Percentiles rank a stretch among this genome's conserved stretches.
Conservation (phyloP, 2,329 filamentous ascomycete species). For the Penicillium sp. region DNA sequence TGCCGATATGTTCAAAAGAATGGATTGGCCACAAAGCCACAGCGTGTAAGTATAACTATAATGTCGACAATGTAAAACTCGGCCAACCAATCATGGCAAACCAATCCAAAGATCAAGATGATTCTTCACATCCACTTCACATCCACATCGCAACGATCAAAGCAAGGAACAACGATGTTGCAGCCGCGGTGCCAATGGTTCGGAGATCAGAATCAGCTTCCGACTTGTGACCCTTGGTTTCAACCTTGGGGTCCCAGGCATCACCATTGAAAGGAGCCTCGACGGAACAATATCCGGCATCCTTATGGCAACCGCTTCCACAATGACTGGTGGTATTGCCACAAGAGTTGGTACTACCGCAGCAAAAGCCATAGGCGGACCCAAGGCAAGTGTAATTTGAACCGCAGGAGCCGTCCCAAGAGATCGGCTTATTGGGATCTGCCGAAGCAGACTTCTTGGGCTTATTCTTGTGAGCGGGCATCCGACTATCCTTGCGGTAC, state of each 20-base stretch:
- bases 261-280: constrained; percentile 20
- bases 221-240: constrained; percentile 12
- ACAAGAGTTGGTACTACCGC: constrained; percentile 29
- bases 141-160: constrained; percentile 23
- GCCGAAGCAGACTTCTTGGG: constrained; percentile 11
- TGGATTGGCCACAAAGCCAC: constrained; percentile 7
- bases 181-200: constrained; percentile 20
- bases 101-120: neutral
- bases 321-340: constrained; percentile 34
- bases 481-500: constrained; percentile 41
- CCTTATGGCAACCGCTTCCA: constrained; percentile 31
- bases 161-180: constrained; percentile 21
- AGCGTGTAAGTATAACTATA: constrained; percentile 12
- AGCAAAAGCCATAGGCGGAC: constrained; percentile 36
- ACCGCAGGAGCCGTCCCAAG: constrained; percentile 37
- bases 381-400: constrained; percentile 34
- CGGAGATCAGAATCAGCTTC: constrained; percentile 17
- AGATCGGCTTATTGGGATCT: constrained; percentile 25
- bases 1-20: neutral
- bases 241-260: constrained; percentile 17
- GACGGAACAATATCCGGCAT: constrained; percentile 30
- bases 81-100: neutral
- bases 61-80: constrained; percentile 3
- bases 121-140: constrained; percentile 20
- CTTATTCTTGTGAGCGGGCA: constrained; percentile 13